These are phyloP conservation scores for Diaporthe velutina DNA, from an alignment of 2,329 filamentous ascomycete genomes.

Conservation along the genomic window DNA sequence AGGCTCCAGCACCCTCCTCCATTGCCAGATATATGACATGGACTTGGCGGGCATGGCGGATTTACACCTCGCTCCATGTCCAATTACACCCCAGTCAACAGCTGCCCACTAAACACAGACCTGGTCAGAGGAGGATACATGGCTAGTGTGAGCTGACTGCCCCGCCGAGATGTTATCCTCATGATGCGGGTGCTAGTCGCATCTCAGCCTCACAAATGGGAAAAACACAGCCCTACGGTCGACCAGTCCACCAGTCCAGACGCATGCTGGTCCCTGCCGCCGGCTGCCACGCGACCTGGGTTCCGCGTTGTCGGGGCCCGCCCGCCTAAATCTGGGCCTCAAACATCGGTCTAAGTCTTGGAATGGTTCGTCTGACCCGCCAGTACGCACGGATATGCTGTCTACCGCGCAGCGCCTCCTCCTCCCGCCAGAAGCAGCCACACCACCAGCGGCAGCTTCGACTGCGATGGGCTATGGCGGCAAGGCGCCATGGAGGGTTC, in stretches of 20 bases:
- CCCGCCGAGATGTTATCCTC: not conserved
- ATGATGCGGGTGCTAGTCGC: constrained; percentile 2
- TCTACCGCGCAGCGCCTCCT: constrained; percentile 14
- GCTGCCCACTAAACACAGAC: not conserved
- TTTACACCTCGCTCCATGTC: not conserved
- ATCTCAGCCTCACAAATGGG: not conserved
- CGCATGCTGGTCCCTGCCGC: not conserved
- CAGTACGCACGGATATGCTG: not conserved
- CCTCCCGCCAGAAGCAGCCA: not conserved
- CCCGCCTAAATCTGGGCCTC: not conserved
- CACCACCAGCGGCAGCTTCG: not conserved
- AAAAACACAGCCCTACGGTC: not conserved
- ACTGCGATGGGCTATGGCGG: not conserved
- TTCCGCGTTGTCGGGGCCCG: not conserved
- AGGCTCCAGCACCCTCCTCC: no score
- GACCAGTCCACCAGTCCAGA: not conserved
- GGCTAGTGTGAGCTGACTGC: constrained; percentile 4
- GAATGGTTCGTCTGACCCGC: constrained; percentile 4
- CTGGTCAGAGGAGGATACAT: not conserved
- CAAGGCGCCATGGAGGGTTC: not conserved
- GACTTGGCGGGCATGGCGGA: not conserved
- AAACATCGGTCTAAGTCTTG: not conserved
- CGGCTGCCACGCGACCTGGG: not conserved
- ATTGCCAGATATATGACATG: not conserved
- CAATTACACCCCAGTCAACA: constrained; percentile 15